Base-by-base conservation (phyloP, 1,284 basidiomycete genomes). In the Irpex rosettiformis region DNA sequence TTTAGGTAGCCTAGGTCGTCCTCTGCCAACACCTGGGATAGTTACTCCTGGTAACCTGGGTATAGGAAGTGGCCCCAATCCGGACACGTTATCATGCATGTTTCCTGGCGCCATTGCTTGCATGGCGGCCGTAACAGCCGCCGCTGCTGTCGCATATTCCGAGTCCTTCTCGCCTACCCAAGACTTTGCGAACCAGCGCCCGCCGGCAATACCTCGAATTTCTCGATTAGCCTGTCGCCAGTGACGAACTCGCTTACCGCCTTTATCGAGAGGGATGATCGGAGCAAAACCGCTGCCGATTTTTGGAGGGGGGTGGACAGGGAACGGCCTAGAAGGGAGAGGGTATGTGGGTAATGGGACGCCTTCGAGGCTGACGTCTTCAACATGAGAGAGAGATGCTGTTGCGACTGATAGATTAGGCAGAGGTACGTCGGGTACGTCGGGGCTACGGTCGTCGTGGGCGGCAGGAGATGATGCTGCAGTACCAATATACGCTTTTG, bases 111-210 rank as follows among this genome's bases (percentile, higher is more conserved):
- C 60, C 13, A 59, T 57, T 10, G 60, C 58, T 16, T 65, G 62
- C 13, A 57, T 57, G 10, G 64, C 62, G 8, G 66, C 66, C 10
- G 67, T 62, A 2, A 65, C 67, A 16, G 78, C 57, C 2, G 70
- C 64, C 13, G 62, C 63, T 0, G 70, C 70, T 2, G 63, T 57
- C 1, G 75, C 79, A 58, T 79, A 84, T 59, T 86, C 81, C 11
- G 87, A 89, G 47, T 89, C 86, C 70, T 89, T 90, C 60, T 85
- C 85, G n/a, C 88, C 89, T 11, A 88, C 86, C 89, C 88, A 91
- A 11, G 86, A 75, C 27, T 79, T 80, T 6, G 83, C 73, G 65
- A 91, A 86, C 89, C 89, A 91, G 27, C 89, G 80, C 2, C 89
- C 89, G 11, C 89, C 89, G 29, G 85, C 89, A 56, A 91, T 89